phyloP scores from a whole-genome alignment of 1,139 yeast genomes.

The Suhomyces bolitotheri region DNA sequence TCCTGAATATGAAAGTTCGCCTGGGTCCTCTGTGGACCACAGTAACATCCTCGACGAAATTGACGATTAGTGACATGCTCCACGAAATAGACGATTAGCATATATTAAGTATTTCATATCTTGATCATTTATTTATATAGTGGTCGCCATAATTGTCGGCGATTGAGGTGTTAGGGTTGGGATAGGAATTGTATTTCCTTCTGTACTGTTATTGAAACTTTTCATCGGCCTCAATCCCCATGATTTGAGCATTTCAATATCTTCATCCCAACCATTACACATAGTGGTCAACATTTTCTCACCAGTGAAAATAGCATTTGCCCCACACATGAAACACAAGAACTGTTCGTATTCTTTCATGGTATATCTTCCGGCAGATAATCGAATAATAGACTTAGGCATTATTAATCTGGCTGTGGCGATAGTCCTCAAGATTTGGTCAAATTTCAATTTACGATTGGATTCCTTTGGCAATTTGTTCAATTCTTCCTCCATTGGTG shows the following conservation, averaged over 20 bases:
- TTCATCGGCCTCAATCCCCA: constrained; percentile 79
- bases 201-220: too few species aligned
- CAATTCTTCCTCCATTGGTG: constrained; percentile 66
- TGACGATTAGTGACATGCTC: constrained; percentile 16
- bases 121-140: background rate
- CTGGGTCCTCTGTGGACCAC: constrained; percentile 11
- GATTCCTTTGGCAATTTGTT: constrained; percentile 41
- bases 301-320: constrained; percentile 80
- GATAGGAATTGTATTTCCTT: too few species aligned
- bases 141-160: background rate
- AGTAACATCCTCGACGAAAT: constrained; percentile 17
- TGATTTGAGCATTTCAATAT: constrained; percentile 59
- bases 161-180: background rate
- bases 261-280: constrained; percentile 88
- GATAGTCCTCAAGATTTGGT: constrained; percentile 63
- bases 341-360: constrained; percentile 79
- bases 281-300: constrained; percentile 79
- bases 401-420: constrained; percentile 75
- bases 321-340: constrained; percentile 74
- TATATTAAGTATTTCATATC: background rate
- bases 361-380: constrained; percentile 81
- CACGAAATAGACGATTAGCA: constrained; percentile 16
- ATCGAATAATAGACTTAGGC: constrained; percentile 70
- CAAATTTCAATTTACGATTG: constrained; percentile 50
- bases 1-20: constrained; percentile 12